Percentiles rank a stretch among this genome's conserved stretches.
Evolutionary conservation across 2,329 filamentous ascomycete genomes (phyloP).

Genomic region (Sphaerulina musiva): DNA sequence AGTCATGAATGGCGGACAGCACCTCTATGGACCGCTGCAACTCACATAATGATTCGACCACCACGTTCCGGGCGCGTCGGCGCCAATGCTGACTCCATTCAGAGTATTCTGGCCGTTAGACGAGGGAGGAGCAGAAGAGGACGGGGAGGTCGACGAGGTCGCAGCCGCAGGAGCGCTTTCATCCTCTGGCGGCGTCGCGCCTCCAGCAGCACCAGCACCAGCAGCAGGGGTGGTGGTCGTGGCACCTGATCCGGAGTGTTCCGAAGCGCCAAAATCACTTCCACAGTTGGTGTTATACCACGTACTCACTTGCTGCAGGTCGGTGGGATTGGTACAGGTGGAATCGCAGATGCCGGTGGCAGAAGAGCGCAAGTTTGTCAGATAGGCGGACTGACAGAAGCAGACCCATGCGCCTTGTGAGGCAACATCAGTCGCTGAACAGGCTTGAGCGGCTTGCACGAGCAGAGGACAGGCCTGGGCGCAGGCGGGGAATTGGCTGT

Average conservation of each 20-base stretch:
- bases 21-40: not conserved
- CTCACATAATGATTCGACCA: slow-evolving; percentile 23
- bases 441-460: slow-evolving; percentile 61
- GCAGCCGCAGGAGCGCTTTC: not conserved
- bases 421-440: slow-evolving; percentile 47
- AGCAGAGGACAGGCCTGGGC: slow-evolving; percentile 33
- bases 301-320: slow-evolving; percentile 53
- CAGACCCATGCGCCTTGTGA: slow-evolving; percentile 55
- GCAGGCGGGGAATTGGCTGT: slow-evolving; percentile 34
- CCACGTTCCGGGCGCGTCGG: slow-evolving; percentile 2
- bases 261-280: slow-evolving; percentile 38
- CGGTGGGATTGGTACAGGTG: slow-evolving; percentile 40
- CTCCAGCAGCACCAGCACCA: not conserved
- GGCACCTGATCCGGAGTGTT: slow-evolving; percentile 21
- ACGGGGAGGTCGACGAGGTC: not conserved
- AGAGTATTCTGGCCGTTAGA: not conserved
- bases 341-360: slow-evolving; percentile 51
- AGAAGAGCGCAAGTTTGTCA: slow-evolving; percentile 54
- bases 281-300: slow-evolving; percentile 67
- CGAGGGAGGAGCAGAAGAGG: not conserved
- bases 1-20: not conserved
- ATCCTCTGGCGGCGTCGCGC: not conserved
- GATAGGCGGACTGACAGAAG: slow-evolving; percentile 61
- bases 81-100: not conserved
- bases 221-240: slow-evolving; percentile 11